Base-by-base conservation (phyloP, 495 filamentous ascomycete species). In the Hypomontagnella monticulosa region DNA sequence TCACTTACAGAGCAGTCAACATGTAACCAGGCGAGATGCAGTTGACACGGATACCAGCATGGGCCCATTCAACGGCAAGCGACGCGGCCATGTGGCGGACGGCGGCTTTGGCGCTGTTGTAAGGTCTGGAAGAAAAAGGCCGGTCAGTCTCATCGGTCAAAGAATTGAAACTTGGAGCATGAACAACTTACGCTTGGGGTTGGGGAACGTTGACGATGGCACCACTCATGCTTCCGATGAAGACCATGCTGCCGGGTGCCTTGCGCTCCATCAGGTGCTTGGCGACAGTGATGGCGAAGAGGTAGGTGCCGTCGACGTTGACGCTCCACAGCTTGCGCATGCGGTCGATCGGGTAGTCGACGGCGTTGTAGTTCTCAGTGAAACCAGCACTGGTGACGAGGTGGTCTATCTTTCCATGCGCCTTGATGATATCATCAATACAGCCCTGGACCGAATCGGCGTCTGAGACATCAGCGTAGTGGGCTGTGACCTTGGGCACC, bases 361-460 rank as follows among this genome's bases (percentile, higher is more conserved):
- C 89, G 32, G 93, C 93, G 65, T 93, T 88, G 71, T 93, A 96
- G 78, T 97, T 97, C 79, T 99, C 95, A 6, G 91, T 93, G 81
- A 98, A 96, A 5, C 95, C 95, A 27, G 95, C 95, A 6, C 93
- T 96, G 20, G 94, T 97, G 59, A 99, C 93, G 27, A 99, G 86
- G 74, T 89, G 87, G 78, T 98, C 93, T 71, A 97, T 90, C 71
- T 88, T 86, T 72, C 89, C 89, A 74, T 96, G 92, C 56, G 85
- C 80, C 37, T 79, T 73, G 43, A 85, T 62, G 59, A 97, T 86
- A 54, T 92, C 90, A 30, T 82, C 80, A 40, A 97, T 80, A 60
- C 87, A 87, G 11, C 76, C 66, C 42, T 89, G 88, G 50, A 97
- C 93, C 2, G 91, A 93, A 19, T 86, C 84, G 9, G 87, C 85